Evolutionary conservation across 352 stramenopile genomes (phyloP), one percentile per base, ranked within the genome.

Genomic region (Plasmopara muralis): DNA sequence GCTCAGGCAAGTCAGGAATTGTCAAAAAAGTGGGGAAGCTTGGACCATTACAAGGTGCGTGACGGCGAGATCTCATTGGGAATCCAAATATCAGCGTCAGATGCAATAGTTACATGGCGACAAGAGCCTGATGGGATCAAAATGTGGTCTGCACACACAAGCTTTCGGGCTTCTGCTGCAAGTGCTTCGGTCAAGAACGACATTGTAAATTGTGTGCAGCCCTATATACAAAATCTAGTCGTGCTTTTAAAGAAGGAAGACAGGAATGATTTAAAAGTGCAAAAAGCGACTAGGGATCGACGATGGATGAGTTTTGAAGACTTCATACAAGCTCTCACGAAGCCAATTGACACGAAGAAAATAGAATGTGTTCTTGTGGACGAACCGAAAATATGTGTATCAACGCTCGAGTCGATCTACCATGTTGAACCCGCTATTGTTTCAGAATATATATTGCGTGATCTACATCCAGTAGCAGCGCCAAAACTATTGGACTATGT

Each of bases 391-490:
- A 14, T 89, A 14, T 77, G 68, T 41, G 68, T 87, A 3, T 70
- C 77, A 14, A 83, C 70, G 0, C 55, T 73, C 16, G 79, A 89
- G 33, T 69, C 72, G 1, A 67, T 65, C 49, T 70, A 82, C 15
- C 47, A 83, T 12, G 68, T 87, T 9, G 68, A 77, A 28, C 65
- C 77, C 25, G 61, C 65, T 20, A 43, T 75, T n/a, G 56, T 90
- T 56, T 86, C 80, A 28, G 80, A 89, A 71, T 88, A 80, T 72
- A 64, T 74, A 69, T 74, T 90, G 51, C 80, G 80, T 33, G 64
- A 70, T 51, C 67, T 90, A n/a, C 71, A 87, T 44, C 80, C 80
- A 2, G 66, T 89, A 8, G 66, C 70, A 14, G 66, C 66, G 7
- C 63, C 73, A 1, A 90, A 90, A 55, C 75, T 75, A 20, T 55